Evolutionary conservation across 805 yeast species (phyloP).

Genomic region (Myxozyma neotropica): DNA sequence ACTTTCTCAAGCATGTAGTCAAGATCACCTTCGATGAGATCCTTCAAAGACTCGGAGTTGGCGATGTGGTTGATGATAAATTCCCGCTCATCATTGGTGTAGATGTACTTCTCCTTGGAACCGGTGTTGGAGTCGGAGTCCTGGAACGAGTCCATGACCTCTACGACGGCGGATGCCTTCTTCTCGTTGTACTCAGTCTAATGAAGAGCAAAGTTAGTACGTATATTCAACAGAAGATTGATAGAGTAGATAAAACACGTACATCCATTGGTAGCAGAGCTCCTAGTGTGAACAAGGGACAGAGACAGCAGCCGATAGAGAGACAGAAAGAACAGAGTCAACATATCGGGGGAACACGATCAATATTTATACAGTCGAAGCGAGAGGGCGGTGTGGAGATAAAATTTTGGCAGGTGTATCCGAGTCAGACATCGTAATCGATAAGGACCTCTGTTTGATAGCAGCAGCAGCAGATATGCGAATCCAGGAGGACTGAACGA

Average conservation of each 20-base stretch:
- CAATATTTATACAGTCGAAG: not conserved
- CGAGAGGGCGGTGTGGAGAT: not conserved
- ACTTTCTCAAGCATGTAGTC: conserved; percentile 9
- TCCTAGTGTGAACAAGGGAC: too few relatives aligned
- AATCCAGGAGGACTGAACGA: too few relatives aligned
- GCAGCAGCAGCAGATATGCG: not conserved
- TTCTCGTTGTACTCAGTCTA: conserved; percentile 14
- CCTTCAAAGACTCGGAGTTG: not conserved
- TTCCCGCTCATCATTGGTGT: conserved; percentile 13
- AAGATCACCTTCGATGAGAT: conserved; percentile 8
- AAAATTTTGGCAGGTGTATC: not conserved
- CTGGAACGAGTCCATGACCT: conserved; percentile 3
- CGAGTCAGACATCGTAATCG: not conserved
- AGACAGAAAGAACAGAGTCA: not conserved
- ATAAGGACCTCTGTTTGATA: not conserved
- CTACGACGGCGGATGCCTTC: not conserved
- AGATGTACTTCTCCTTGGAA: conserved; percentile 15
- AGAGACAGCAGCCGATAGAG: not conserved
- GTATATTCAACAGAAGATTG: too few relatives aligned
- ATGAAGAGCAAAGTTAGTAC: not conserved
- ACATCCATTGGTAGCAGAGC: too few relatives aligned
- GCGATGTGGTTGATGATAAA: conserved; percentile 8
- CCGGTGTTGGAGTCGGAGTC: conserved; percentile 1
- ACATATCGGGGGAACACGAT: not conserved
- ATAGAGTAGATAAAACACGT: not conserved